Evolutionary conservation across 768 basidiomycete genomes (phyloP).

Genomic region (Lanmaoa pseudosensibilis): DNA sequence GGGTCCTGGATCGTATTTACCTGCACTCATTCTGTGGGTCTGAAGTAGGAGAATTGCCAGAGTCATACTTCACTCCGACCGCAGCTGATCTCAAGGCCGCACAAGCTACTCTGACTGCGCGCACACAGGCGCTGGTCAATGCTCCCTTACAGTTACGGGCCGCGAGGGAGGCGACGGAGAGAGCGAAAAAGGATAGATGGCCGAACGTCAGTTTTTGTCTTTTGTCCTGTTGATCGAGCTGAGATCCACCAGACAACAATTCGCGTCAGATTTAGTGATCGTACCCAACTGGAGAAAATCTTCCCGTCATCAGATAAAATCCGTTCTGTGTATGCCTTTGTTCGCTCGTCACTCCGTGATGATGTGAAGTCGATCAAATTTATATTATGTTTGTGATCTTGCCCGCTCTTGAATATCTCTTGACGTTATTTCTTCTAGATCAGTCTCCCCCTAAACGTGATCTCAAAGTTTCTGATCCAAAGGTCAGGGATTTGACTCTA

Average conservation of each 20-base stretch:
- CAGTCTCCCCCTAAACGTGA: constrained; percentile 83
- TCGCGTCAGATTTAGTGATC: constrained; percentile 77
- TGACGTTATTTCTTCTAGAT: constrained; percentile 43
- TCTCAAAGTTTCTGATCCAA: constrained; percentile 75
- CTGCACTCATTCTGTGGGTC: constrained; percentile 2
- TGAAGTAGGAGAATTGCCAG: constrained; percentile 54
- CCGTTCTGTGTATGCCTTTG: constrained; percentile 80
- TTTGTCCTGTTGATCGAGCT: background rate
- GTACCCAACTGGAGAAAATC: constrained; percentile 73
- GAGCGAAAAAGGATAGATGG: constrained; percentile 64
- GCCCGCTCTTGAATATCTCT: background rate
- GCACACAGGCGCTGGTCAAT: constrained; percentile 61
- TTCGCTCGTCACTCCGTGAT: constrained; percentile 65
- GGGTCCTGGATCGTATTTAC: background rate
- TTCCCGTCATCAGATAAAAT: constrained; percentile 83
- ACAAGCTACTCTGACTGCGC: constrained; percentile 60
- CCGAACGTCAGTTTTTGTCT: constrained; percentile 51
- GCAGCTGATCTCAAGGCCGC: constrained; percentile 67
- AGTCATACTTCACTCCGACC: constrained; percentile 74
- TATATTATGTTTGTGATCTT: constrained; percentile 64
- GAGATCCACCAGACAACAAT: constrained; percentile 64
- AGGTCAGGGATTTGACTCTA: constrained; percentile 66
- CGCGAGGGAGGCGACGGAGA: constrained; percentile 59
- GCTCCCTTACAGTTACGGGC: constrained; percentile 71
- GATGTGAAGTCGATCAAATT: constrained; percentile 81